A percentile compares a stretch with the other conserved stretches of the same genome.
Evolutionary conservation across 768 basidiomycete species (phyloP).

Genomic region (Tylopilus sp.): DNA sequence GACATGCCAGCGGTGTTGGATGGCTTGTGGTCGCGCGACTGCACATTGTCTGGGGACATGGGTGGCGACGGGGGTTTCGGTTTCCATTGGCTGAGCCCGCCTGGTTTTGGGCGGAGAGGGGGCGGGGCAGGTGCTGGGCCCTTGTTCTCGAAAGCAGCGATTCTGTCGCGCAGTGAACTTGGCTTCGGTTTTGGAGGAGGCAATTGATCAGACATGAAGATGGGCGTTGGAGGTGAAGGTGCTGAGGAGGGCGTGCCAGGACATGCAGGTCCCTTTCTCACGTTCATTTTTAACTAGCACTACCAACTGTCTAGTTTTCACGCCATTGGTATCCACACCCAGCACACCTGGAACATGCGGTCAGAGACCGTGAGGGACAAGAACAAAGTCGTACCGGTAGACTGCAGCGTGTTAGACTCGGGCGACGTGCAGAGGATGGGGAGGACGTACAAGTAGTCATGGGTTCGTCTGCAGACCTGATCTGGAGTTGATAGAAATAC

Average conservation of each 20-base stretch:
- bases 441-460: slow-evolving; percentile 54
- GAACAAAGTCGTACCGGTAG: slow-evolving; percentile 45
- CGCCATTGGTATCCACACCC: slow-evolving; percentile 66
- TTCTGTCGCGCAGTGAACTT: slow-evolving; percentile 82
- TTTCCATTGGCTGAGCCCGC: slow-evolving; percentile 62
- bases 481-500: slow-evolving; percentile 96
- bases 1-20: slow-evolving; percentile 49
- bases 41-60: slow-evolving; percentile 27
- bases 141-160: slow-evolving; percentile 79
- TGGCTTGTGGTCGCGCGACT: slow-evolving; percentile 22
- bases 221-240: slow-evolving; percentile 17
- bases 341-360: slow-evolving; percentile 44
- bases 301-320: slow-evolving; percentile 46
- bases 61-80: slow-evolving; percentile 52
- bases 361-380: not conserved
- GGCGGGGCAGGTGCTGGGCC: slow-evolving; percentile 31
- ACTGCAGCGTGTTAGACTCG: slow-evolving; percentile 35
- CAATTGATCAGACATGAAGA: slow-evolving; percentile 58
- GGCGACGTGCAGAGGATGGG: not conserved
- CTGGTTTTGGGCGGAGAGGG: slow-evolving; percentile 52
- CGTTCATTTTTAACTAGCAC: slow-evolving; percentile 10
- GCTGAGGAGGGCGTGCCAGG: not conserved
- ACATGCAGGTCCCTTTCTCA: slow-evolving; percentile 23
- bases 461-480: slow-evolving; percentile 88
- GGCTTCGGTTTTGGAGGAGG: slow-evolving; percentile 61